Conservation (phyloP, 2,329 filamentous ascomycete species). For the Ascochyta clinopodiicola region DNA sequence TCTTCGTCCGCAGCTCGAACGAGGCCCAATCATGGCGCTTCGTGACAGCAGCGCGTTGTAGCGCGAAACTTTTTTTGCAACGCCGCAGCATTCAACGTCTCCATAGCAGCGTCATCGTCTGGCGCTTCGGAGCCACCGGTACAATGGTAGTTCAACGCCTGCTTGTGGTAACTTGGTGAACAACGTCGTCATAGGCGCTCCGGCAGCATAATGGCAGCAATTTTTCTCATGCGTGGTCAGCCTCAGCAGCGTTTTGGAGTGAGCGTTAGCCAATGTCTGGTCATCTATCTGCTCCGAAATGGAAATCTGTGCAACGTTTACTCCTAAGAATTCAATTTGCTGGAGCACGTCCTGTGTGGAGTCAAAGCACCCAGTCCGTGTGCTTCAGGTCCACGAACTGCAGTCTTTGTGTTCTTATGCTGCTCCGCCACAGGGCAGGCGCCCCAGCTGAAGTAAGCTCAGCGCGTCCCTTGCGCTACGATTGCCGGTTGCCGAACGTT, state of each 20-base stretch:
- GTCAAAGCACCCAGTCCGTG: background rate
- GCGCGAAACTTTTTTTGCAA: constrained; percentile 9
- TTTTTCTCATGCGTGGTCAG: background rate
- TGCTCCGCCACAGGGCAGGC: constrained; percentile 9
- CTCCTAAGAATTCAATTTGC: constrained; percentile 3
- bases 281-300: background rate
- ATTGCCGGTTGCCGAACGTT: constrained; percentile 15
- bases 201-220: background rate
- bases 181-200: background rate
- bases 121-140: constrained; percentile 3
- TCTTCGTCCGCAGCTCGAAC: background rate
- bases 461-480: constrained; percentile 9
- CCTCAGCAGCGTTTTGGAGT: background rate
- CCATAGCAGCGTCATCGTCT: constrained; percentile 15
- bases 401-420: constrained; percentile 3
- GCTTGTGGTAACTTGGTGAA: background rate
- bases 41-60: background rate
- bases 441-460: constrained; percentile 3
- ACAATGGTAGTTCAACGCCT: background rate
- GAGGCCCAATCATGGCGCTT: constrained; percentile 2
- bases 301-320: constrained; percentile 6
- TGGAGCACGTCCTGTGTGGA: background rate
- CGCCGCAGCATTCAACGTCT: constrained; percentile 8
- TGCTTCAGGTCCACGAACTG: constrained; percentile 5
- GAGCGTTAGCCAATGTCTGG: background rate